Evolutionary conservation across 495 filamentous ascomycete species (phyloP).

Genomic region (Penicillium paxilli): DNA sequence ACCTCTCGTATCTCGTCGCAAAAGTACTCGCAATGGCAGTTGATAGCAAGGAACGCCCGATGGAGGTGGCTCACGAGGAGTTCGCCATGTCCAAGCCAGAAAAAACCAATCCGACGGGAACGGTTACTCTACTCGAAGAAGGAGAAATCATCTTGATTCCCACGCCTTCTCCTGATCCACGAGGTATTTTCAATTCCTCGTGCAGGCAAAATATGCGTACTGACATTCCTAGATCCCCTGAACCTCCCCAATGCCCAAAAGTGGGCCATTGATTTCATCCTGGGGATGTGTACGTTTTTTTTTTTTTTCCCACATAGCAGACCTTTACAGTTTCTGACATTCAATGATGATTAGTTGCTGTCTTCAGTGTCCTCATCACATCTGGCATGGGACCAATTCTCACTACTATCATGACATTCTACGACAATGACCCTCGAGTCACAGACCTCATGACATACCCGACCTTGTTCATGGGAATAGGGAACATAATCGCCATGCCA

Average conservation of each 20-base stretch:
- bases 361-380: neutral
- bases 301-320: neutral
- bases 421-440: slow-evolving; percentile 18
- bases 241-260: slow-evolving; percentile 24
- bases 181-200: slow-evolving; percentile 20
- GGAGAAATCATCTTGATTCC: slow-evolving; percentile 22
- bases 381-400: slow-evolving; percentile 28
- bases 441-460: slow-evolving; percentile 28
- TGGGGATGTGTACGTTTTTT: neutral
- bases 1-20: no score
- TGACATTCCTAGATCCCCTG: slow-evolving; percentile 21
- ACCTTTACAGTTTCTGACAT: no score
- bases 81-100: neutral
- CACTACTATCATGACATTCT: slow-evolving; percentile 12
- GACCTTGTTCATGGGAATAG: slow-evolving; percentile 31
- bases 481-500: slow-evolving; percentile 28
- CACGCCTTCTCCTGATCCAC: slow-evolving; percentile 23
- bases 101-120: neutral
- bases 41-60: neutral
- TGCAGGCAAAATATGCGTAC: no score
- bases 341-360: no score
- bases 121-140: slow-evolving; percentile 17
- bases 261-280: slow-evolving; percentile 13
- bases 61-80: neutral
- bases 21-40: no score